Evolutionary conservation across 164 flowering plant genomes (phyloP).

Genomic region (Annona squamosa): DNA sequence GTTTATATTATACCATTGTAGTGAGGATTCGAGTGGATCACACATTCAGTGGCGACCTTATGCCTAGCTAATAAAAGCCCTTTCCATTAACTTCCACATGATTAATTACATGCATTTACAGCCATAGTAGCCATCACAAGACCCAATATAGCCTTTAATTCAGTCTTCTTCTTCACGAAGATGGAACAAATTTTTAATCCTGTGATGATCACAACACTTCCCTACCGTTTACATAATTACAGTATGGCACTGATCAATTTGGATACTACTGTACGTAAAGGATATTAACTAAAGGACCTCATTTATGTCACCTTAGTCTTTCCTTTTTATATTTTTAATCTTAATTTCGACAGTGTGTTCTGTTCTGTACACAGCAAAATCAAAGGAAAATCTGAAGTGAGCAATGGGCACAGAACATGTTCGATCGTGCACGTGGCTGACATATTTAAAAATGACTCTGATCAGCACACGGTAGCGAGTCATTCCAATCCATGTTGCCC

Average conservation of each 20-base stretch:
- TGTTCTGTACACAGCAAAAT: neutral
- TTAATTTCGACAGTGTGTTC: neutral
- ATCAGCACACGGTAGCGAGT: constrained; percentile 12
- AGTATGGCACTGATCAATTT: neutral
- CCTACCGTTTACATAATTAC: neutral
- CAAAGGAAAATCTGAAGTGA: neutral
- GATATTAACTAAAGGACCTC: neutral
- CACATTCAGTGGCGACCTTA: too few relatives aligned
- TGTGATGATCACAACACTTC: neutral
- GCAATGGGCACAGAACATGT: neutral
- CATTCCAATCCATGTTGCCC: constrained; percentile 17
- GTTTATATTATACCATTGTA: too few relatives aligned
- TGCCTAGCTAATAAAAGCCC: too few relatives aligned
- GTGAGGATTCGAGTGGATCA: too few relatives aligned
- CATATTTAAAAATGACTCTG: neutral
- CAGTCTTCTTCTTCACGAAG: neutral
- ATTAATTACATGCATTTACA: too few relatives aligned
- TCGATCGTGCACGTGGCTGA: neutral
- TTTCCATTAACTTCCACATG: too few relatives aligned
- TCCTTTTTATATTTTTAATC: neutral
- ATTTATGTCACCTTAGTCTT: neutral
- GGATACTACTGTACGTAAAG: neutral
- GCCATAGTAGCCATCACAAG: neutral
- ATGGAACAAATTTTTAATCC: neutral
- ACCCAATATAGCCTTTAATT: neutral